Base-by-base conservation (phyloP, 192 early-diverging fungal genomes). In the Podila horticola region DNA sequence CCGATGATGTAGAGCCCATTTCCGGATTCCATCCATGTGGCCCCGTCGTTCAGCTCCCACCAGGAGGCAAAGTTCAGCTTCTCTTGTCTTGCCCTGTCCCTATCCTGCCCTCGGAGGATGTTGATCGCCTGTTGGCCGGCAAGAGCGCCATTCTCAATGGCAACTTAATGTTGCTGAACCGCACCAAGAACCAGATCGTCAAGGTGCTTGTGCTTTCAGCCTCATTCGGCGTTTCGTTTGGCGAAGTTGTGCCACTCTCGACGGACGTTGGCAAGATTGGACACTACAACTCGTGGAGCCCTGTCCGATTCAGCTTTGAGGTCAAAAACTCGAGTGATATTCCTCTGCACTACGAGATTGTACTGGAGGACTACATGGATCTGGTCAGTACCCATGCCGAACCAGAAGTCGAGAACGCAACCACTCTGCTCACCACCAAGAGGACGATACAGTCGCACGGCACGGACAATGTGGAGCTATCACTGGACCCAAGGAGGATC, bases 251-350 rank as follows among this genome's bases (percentile, higher is more conserved):
- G 2, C 77, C 77, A 15, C 65, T 95, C 5, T 86, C 85, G 20
- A 84, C 85, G 4, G 90, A 96, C 64, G 62, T 96, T 15, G 95
- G 95, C 2, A 94, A 93, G 74, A 90, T 95, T 55, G 93, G 94
- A 6, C 89, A 94, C 67, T 83, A 86, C 26, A 95, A 92, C 74
- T 88, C 88, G 12, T 95, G 92, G 93, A 79, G 88, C 30, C 84
- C 87, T 12, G 86, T 86, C 15, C 69, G 70, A 52, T 88, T 94
- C 62, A 67, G 82, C 20, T 92, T 95, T 74, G 75, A 86, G 10
- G 64, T 95, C 13, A 75, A 84, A 9, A 96, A 96, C 71, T 29
- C 83, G 3, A 85, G 93, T 3, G 90, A 92, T 30, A 88, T 92
- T 38, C 86, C 89, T 9, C 69, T 94, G 12, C 67, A 72, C 9